Conservation (phyloP, 805 yeast species). For the Yarrowia alimentaria region DNA sequence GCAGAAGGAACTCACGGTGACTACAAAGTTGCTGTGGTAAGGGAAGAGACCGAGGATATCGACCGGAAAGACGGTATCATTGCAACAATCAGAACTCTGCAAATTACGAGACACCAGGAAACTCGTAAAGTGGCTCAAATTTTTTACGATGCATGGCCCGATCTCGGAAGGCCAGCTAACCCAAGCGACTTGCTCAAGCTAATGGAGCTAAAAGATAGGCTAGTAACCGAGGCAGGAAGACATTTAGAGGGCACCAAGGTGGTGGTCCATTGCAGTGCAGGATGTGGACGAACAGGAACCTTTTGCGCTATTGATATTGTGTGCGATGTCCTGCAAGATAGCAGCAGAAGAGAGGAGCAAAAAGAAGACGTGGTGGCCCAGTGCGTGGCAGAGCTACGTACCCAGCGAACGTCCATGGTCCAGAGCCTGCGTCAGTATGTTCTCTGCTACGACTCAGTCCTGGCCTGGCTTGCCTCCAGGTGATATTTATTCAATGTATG, state of each 20-base stretch:
- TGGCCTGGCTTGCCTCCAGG: constrained; percentile 36
- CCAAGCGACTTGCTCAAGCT: constrained; percentile 63
- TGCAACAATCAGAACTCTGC: constrained; percentile 10
- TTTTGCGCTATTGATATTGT: constrained; percentile 49
- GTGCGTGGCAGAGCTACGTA: constrained; percentile 63
- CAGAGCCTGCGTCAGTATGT: constrained; percentile 74
- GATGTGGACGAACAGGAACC: constrained; percentile 96
- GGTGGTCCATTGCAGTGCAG: constrained; percentile 91
- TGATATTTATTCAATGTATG: constrained; percentile 27
- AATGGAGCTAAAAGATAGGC: constrained; percentile 44
- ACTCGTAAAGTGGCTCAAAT: constrained; percentile 61
- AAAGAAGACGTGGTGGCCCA: constrained; percentile 56
- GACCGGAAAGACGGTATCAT: constrained; percentile 8
- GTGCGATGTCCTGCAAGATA: constrained; percentile 36
- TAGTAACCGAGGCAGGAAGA: background rate
- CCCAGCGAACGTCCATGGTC: constrained; percentile 80
- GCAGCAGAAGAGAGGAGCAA: background rate
- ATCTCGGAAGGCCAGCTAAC: constrained; percentile 64
- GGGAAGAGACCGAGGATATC: constrained; percentile 2
- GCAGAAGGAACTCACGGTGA: constrained; percentile 7
- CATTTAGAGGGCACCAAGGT: constrained; percentile 45
- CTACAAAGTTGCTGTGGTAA: background rate
- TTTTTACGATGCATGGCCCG: constrained; percentile 83
- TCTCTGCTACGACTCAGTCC: constrained; percentile 64
- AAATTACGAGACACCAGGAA: constrained; percentile 12